Base-by-base conservation (phyloP, 1,284 basidiomycete species). In the Tausonia pullulans region DNA sequence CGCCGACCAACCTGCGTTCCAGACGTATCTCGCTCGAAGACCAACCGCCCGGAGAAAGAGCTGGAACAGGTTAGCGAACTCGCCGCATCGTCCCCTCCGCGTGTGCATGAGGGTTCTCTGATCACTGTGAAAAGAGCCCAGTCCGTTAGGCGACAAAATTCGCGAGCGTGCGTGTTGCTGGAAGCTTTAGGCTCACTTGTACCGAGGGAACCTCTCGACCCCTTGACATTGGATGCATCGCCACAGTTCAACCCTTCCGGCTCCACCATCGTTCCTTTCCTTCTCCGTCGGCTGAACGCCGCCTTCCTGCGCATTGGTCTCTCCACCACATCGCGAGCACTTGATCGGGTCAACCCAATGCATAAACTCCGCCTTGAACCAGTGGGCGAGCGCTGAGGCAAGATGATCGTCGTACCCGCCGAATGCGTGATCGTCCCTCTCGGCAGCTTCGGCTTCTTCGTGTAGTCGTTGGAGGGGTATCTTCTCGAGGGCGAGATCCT, bases 1-100 rank as follows among this genome's bases (percentile, higher is more conserved):
- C 27, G 27, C 27, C 27, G 27, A 27, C 27, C 27, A 2, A 27
- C 27, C 27, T 27, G 66, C 54, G 68, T 73, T 74, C 74, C 72
- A 75, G 66, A 79, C 72, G 65, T 79, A 78, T 48, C 79, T 72
- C 45, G 76, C 75, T 45, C 77, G 71, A 3, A 80, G 67, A 2
- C 75, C 77, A 6, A 75, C 70, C 3, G 74, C 74, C 16, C 75
- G 69, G n/a, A 79, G 67, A 57, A 80, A 76, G 39, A 74, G 72
- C 60, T 75, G 76, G 68, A 80, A 80, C n/a, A 80, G 69, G 67
- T 79, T 78, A 14, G 79, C 78, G 67, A 76, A 80, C 68, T 73
- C 72, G 62, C 79, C 79, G 67, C 79, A 80, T 45, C 79, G 71
- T 0, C 79, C 79, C 58, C 72, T 70, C 16, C 75, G 69, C 0